Percentiles rank a stretch among this genome's conserved stretches.
phyloP scores from a whole-genome alignment of 129 eudicot genomes.

The Flaveria linearis region DNA sequence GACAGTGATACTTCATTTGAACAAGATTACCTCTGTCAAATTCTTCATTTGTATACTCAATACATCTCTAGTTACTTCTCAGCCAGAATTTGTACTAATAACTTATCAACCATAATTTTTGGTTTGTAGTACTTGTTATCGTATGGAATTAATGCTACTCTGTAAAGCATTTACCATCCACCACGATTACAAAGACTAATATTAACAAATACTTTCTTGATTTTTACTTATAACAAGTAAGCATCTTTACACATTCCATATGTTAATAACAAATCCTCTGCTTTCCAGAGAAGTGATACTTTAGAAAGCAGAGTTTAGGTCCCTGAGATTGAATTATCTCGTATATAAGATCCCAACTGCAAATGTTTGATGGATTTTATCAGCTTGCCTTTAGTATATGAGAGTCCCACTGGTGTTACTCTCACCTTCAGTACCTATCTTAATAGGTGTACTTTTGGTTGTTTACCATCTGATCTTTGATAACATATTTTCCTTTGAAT shows the following conservation, averaged over 20 bases:
- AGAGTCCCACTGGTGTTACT: background rate
- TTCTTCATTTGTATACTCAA: background rate
- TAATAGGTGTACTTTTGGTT: background rate
- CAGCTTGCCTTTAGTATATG: background rate
- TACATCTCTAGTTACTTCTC: background rate
- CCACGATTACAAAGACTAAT: background rate
- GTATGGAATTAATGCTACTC: background rate
- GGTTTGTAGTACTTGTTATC: slow-evolving; percentile 1
- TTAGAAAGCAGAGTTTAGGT: slow-evolving; percentile 3
- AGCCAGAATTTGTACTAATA: background rate
- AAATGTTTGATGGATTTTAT: background rate
- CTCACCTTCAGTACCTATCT: background rate
- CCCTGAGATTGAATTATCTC: background rate
- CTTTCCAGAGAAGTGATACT: background rate
- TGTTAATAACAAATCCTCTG: background rate
- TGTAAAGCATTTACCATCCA: background rate
- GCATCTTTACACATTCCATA: background rate
- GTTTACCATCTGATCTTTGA: background rate
- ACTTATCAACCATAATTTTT: background rate
- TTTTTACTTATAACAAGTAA: background rate
- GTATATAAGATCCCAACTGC: slow-evolving; percentile 2
- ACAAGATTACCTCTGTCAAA: background rate
- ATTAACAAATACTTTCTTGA: background rate
- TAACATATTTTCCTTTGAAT: background rate
- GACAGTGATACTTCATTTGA: background rate